Evolutionary conservation across 768 basidiomycete species (phyloP).

Genomic region (Pulveroboletus sp.): DNA sequence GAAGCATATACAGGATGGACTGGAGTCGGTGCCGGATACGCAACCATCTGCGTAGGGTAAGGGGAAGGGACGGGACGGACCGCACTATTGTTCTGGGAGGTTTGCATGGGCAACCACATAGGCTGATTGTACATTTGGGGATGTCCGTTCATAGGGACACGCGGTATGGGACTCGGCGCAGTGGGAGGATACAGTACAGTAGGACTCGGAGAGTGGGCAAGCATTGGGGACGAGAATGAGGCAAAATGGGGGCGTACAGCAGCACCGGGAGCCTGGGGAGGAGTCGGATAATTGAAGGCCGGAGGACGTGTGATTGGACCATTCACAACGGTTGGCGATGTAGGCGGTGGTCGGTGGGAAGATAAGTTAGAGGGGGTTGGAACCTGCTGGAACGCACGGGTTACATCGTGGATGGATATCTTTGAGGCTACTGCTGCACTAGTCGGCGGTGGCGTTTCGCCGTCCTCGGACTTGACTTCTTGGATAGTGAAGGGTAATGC

Average conservation of each 20-base stretch:
- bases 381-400: conserved; percentile 84
- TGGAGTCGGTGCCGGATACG: conserved; percentile 56
- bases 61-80: conserved; percentile 59
- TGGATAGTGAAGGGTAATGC: conserved; percentile 77
- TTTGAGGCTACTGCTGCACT: conserved; percentile 57
- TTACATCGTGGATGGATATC: conserved; percentile 81
- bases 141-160: conserved; percentile 63
- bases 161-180: conserved; percentile 61
- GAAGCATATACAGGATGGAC: conserved; percentile 48
- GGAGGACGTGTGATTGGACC: conserved; percentile 27
- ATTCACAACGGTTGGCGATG: conserved; percentile 48
- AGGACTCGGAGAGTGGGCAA: conserved; percentile 69
- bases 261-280: conserved; percentile 42
- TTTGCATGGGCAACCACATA: conserved; percentile 61
- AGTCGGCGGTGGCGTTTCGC: conserved; percentile 71
- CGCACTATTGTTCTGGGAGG: conserved; percentile 45
- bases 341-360: conserved; percentile 43
- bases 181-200: conserved; percentile 64
- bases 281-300: conserved; percentile 32
- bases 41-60: conserved; percentile 62
- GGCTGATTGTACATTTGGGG: conserved; percentile 57
- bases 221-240: conserved; percentile 65
- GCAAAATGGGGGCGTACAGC: conserved; percentile 56
- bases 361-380: conserved; percentile 55
- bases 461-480: conserved; percentile 86